These are phyloP conservation scores for Mycena vitilis DNA, from an alignment of 768 basidiomycete species.

Conservation along the genomic window DNA sequence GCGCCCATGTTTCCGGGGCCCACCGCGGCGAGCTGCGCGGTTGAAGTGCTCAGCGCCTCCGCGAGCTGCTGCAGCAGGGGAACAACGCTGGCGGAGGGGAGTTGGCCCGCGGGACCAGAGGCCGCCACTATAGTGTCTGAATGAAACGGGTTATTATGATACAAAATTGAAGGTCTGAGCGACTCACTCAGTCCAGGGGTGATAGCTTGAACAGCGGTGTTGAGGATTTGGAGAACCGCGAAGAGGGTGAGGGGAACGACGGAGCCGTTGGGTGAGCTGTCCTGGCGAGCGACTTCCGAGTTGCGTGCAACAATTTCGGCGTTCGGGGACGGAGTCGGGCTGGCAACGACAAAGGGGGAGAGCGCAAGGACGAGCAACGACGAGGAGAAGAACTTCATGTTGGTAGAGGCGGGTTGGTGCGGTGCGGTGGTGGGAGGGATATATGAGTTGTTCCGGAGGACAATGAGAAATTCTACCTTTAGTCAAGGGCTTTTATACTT, in stretches of 20 bases:
- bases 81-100: background rate
- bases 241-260: conserved; percentile 25
- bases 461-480: background rate
- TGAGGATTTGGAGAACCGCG: conserved; percentile 18
- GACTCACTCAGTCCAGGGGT: conserved; percentile 6
- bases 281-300: background rate
- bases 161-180: background rate
- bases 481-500: background rate
- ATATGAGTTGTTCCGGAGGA: conserved; percentile 8
- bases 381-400: conserved; percentile 17
- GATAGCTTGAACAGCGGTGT: conserved; percentile 7
- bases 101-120: background rate
- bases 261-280: conserved; percentile 21
- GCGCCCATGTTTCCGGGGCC: conserved; percentile 15
- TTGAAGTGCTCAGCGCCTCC: conserved; percentile 12
- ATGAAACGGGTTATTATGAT: background rate
- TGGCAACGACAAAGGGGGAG: conserved; percentile 10
- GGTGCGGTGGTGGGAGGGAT: background rate
- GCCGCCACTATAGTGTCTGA: conserved; percentile 7
- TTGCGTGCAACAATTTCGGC: conserved; percentile 3
- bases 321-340: background rate
- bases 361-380: conserved; percentile 12
- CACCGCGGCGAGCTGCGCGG: conserved; percentile 4
- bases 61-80: conserved; percentile 9
- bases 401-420: background rate